phyloP scores from a whole-genome alignment of 169 alveolate species.

The Eimeria acervulina region DNA sequence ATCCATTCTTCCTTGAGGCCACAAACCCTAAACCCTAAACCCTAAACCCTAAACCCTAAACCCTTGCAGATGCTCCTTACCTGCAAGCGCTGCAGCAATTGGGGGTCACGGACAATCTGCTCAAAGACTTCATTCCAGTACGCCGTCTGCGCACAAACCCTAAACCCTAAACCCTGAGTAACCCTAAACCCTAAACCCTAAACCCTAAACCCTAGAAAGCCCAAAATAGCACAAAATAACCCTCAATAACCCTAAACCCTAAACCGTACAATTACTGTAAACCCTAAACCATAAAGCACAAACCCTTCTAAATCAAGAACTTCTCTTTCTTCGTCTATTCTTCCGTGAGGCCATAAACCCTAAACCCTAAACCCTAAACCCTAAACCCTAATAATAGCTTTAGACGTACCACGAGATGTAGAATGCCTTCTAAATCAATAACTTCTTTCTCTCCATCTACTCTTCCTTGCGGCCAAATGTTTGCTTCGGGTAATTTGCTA shows the following conservation, averaged over 20 bases:
- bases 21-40: constrained; percentile 43
- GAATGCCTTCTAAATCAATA: constrained; percentile 45
- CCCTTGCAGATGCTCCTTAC: constrained; percentile 8
- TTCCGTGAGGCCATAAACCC: no score
- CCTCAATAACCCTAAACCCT: background rate
- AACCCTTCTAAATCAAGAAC: no score
- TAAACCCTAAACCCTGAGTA: constrained; percentile 27
- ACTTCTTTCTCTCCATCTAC: constrained; percentile 15
- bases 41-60: constrained; percentile 50
- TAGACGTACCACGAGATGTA: constrained; percentile 8
- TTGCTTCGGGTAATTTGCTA: constrained; percentile 52
- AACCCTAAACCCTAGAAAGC: background rate
- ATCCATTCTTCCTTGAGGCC: no score
- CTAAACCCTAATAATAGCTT: no score
- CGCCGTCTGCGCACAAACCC: constrained; percentile 58
- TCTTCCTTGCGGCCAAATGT: constrained; percentile 46
- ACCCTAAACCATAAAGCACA: no score
- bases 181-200: background rate
- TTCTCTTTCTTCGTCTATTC: no score
- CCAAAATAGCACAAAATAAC: background rate
- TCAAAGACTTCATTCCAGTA: constrained; percentile 73
- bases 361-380: constrained; percentile 15
- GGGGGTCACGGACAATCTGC: constrained; percentile 38
- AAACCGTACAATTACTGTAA: background rate
- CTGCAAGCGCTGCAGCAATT: constrained; percentile 49